Base-by-base conservation (phyloP, 1,284 basidiomycete genomes). In the Marasmius tenuissimus region DNA sequence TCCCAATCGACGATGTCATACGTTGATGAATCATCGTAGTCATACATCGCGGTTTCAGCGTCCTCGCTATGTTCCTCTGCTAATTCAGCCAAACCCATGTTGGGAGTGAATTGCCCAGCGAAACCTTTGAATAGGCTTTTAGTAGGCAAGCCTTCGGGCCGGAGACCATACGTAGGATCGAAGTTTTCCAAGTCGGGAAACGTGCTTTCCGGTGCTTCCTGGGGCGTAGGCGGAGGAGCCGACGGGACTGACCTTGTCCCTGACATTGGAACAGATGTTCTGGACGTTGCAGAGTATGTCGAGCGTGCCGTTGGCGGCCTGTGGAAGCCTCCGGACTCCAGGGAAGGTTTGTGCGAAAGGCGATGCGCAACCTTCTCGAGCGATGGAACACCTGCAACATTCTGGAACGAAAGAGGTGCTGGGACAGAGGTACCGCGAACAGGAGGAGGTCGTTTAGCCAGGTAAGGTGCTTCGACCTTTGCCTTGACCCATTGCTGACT, bases 101-200 rank as follows among this genome's bases (percentile, higher is more conserved):
- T 85, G 1, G 83, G 81, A 1, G 78, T 76, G 64, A 92, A 94
- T 9, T 94, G 78, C 48, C 81, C 86, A n/a, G 87, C 84, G 68
- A 95, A 93, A 16, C 81, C 82, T 51, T 81, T 81, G 72, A 93
- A 94, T 1, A 84, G 78, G 64, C 86, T 88, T 72, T 91, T 92
- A 1, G 80, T 78, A 0, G 94, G 94, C 5, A 96, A 81, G 11
- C 92, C 91, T 69, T 96, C 94, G 0, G 94, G 93, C 14, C 96
- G 88, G n/a, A 98, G 79, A n/a, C 96, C 96, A 70, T 98, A 98
- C 0, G 96, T 98, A 0, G 96, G 96, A 70, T 98, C 96, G 74
- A 94, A 97, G 65, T 92, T 87, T 75, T 97, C 96, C 47, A 96
- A 84, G 59, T 96, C 94, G 1, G 92, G 88, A 64, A 91, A 88